Base-by-base conservation (phyloP, 129 eudicot species). In the Apium graveolens region DNA sequence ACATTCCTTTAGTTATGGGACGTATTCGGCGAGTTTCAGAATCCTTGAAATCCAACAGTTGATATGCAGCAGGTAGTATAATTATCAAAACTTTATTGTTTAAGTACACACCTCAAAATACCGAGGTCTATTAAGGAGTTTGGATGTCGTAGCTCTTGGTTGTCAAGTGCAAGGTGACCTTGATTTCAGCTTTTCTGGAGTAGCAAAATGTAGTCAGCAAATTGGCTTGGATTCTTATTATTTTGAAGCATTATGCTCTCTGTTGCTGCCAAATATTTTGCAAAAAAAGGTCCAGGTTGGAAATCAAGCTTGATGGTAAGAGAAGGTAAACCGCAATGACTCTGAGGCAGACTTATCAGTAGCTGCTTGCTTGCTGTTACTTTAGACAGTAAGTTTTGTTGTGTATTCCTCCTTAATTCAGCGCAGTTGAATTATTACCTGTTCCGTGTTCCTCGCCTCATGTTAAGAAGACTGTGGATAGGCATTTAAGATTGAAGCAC, bases 1-100 rank as follows among this genome's bases (percentile, higher is more conserved):
- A 93, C 77, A 82, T 91, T 69, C 87, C 96, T 9, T 44, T 86
- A 13, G 90, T 91, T 42, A 86, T 93, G 86, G 88, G 83, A 69
- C 84, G 97, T 16, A 82, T 93, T 57, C 69, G 79, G 53, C 80
- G 72, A 81, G 92, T 89, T 48, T 78, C 74, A 43, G 88, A 87
- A 80, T 41, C 82, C 24, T 78, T 79, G 48, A 81, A 44, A 75
- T 80, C 82, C 49, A 83, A 35, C 29, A 77, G 89, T 82, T 89
- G 81, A 82, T 34, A 76, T 80, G 66, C 78, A 73, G 72, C 72
- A 38, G 31, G 32, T n/a, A 38, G 16, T 11, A 26, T 39, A 24
- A 11, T 20, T 2, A 41, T 41, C 29, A 38, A 72, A 37, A 26
- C 11, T 3, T 38, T 21, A 71, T 11, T 27, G 51, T 41, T 24